A percentile compares a stretch with the other conserved stretches of the same genome.
Evolutionary conservation across 169 alveolate genomes (phyloP).

Genomic region (Eimeria necatrix): DNA sequence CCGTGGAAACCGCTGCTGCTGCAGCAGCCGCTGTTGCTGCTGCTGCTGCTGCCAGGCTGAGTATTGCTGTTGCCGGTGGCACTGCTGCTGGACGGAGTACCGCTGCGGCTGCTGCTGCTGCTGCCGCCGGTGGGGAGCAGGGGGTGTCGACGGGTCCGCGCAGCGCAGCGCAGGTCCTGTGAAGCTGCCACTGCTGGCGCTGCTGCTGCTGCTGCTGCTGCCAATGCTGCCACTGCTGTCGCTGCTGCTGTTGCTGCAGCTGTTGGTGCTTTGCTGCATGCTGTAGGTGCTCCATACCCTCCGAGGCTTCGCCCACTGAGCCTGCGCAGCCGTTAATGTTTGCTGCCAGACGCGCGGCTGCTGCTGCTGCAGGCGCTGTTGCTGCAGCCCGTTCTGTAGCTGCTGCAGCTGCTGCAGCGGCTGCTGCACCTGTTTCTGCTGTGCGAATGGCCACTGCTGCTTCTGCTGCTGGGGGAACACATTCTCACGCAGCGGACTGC

Average conservation of each 20-base stretch:
- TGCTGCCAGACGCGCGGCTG: neutral
- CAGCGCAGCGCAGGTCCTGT: neutral
- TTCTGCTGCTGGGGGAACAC: neutral
- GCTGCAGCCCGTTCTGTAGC: neutral
- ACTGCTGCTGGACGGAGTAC: neutral
- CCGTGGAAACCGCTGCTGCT: neutral
- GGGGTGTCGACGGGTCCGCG: neutral
- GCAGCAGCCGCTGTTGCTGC: neutral
- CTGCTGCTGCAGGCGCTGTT: neutral
- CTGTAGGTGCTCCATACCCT: neutral
- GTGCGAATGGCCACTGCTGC: neutral
- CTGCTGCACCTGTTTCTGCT: neutral
- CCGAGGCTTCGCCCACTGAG: neutral
- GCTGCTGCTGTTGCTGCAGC: constrained; percentile 7
- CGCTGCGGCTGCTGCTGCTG: neutral
- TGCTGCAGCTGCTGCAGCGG: neutral
- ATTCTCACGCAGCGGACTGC: neutral
- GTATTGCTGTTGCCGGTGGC: neutral
- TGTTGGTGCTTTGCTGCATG: neutral
- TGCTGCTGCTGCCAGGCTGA: neutral
- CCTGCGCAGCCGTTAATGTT: neutral
- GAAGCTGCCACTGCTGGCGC: neutral
- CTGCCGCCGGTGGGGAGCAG: neutral
- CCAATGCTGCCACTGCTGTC: neutral
- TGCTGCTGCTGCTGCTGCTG: neutral